Evolutionary conservation across 805 yeast species (phyloP), one percentile per base, ranked within the genome.

Genomic region (Maudiozyma pseudohumilis): DNA sequence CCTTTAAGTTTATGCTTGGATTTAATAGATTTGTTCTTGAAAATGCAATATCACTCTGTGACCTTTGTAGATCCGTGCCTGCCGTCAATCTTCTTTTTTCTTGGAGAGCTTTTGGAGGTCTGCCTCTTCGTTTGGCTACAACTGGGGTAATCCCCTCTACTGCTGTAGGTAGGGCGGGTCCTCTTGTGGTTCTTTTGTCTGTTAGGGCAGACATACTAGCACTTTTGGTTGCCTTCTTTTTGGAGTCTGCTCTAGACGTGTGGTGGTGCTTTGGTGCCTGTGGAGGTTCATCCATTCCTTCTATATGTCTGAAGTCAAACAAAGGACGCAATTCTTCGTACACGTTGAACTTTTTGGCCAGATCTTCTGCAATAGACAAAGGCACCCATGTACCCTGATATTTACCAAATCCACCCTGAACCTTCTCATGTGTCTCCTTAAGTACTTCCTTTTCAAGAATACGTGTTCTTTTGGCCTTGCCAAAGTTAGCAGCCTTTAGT

Each of bases 371-470:
- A 36, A 82, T 73, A 9, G 70, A 75, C 42, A 84, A 60, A 0
- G 96, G 96, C 6, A 88, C 87, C 95, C 96, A 88, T 2, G 96
- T 88, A 18, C 96, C 96, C 61, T 88, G 97, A 60, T 87, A 88
- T 55, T 88, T 80, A 38, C 97, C 97, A 56, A 87, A 88, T 4
- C 97, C 97, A 43, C 97, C 97, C 60, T 88, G 97, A 17, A 88
- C 86, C 58, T 88, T 89, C 52, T 88, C 96, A 59, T 88, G 97
- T 13, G 68, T 62, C 8, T 94, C 95, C 28, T 71, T 73, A 52
- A 89, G 95, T 12, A 88, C 95, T 45, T 88, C 96, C 52, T 82
- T 76, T 55, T 88, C 97, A 49, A 88, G 69, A 44, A 88, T 87
- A 49, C 94, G 77, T 18, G 96, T 88, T 48, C 97, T 66, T 56